Percentiles rank a stretch among this genome's conserved stretches.
Evolutionary conservation across 176 grass and related monocot species (phyloP).

Genomic region (Oryza australiensis): DNA sequence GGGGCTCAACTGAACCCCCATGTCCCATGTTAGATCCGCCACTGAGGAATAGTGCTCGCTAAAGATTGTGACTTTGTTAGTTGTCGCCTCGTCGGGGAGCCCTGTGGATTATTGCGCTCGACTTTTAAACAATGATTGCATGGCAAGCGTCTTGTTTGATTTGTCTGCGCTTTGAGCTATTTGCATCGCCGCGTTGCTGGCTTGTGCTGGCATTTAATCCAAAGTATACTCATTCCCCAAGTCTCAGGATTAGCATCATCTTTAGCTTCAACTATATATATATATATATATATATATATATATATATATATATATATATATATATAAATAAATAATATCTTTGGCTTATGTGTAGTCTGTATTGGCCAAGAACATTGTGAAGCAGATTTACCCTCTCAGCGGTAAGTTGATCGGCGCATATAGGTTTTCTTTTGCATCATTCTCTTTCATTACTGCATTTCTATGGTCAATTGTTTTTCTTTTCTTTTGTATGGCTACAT

Average conservation of each 20-base stretch:
- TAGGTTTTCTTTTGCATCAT: constrained; percentile 13
- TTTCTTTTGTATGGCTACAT: not conserved
- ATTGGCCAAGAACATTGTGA: not conserved
- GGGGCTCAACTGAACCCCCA: too few relatives aligned
- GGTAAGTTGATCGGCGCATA: not conserved
- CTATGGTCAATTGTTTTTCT: not conserved
- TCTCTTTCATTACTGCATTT: not conserved
- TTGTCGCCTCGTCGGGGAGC: not conserved
- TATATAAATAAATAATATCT: too few relatives aligned
- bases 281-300: too few relatives aligned
- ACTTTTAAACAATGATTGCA: not conserved
- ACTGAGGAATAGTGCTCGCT: not conserved
- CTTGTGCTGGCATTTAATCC: constrained; percentile 1
- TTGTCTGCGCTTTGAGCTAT: not conserved
- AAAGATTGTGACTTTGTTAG: constrained; percentile 8
- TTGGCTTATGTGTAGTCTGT: not conserved
- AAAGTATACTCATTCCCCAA: not conserved
- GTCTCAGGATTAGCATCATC: not conserved
- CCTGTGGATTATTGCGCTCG: not conserved
- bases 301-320: too few relatives aligned
- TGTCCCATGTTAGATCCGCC: too few relatives aligned
- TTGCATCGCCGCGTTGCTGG: not conserved
- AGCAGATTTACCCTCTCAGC: not conserved
- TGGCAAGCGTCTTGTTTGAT: not conserved
- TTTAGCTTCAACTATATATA: constrained; percentile 7